Evolutionary conservation across 2,329 filamentous ascomycete species (phyloP).

Genomic region (Dendrostoma leiphaemia): DNA sequence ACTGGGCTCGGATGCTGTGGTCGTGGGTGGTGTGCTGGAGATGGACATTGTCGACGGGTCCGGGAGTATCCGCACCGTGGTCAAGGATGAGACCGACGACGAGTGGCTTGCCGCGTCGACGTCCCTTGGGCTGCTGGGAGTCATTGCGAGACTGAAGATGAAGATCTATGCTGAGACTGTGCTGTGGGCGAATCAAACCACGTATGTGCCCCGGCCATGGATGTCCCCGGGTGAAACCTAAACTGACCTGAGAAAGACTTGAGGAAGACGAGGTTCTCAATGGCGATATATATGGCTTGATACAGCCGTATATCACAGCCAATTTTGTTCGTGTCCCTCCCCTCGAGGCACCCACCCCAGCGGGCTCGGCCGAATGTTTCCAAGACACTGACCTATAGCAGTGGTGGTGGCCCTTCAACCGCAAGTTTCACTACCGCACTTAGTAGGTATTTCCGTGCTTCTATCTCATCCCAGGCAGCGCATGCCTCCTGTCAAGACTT

Average conservation of each 20-base stretch:
- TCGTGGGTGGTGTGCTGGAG: constrained; percentile 46
- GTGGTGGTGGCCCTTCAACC: constrained; percentile 54
- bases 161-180: constrained; percentile 50
- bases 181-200: constrained; percentile 48
- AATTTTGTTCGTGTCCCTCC: too few species aligned
- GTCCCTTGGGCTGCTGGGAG: constrained; percentile 45
- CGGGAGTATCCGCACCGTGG: constrained; percentile 40
- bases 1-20: constrained; percentile 46
- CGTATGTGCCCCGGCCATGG: constrained; percentile 30
- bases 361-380: not conserved
- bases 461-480: too few species aligned
- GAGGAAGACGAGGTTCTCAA: constrained; percentile 46
- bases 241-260: constrained; percentile 29
- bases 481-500: too few species aligned
- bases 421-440: constrained; percentile 52
- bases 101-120: constrained; percentile 52
- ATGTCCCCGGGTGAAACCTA: not conserved
- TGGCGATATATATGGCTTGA: constrained; percentile 48
- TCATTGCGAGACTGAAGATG: constrained; percentile 47
- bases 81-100: constrained; percentile 40
- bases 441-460: too few species aligned
- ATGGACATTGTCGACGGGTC: constrained; percentile 49
- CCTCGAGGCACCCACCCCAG: not conserved
- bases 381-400: constrained; percentile 22
- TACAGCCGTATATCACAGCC: constrained; percentile 48